Evolutionary conservation across 257 asterid species (phyloP), one percentile per base, ranked within the genome.

Genomic region (Nicotiana knightiana): DNA sequence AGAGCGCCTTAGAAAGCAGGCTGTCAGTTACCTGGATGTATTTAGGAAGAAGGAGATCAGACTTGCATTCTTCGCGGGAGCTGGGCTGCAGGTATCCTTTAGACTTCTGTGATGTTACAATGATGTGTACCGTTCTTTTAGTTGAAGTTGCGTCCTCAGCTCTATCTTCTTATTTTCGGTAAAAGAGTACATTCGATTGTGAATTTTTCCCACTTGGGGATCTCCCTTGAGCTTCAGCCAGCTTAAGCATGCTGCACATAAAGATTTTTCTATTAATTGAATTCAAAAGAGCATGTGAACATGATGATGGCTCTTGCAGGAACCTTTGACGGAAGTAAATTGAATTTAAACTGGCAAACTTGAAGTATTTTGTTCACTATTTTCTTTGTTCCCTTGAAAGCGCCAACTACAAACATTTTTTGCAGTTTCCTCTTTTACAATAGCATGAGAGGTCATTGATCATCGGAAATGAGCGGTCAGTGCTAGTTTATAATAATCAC

Each of bases 11-110:
- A 92, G 93, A 86, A 85, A 83, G 87, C 83, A 54, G 67, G 81
- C 58, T 58, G 87, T 96, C 81, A 87, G 93, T 30, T 91, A 87
- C 86, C 82, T 84, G 82, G 97, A 96, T 67, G 97, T 96, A 75
- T 88, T 94, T 76, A 88, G 84, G 76, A 83, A 85, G 26, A 96
- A 96, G 86, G 94, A 93, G 85, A 80, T 96, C 81, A 90, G 97
- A 82, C 98, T 96, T 83, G 98, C 99, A 21, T 94, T 94, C 86
- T 80, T 91, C 37, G 97, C 97, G 16, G 99, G 99, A 79, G 97
- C 97, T 68, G 97, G 99, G 82, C 87, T 95, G 65, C 97, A 93
- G 95, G 98, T 93, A 87, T 76, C 81, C 10, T 77, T n/a, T 30
- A 2, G 66, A 51, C 53, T 82, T 24, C 62, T 12, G 59, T 18